Evolutionary conservation across 2,329 filamentous ascomycete genomes (phyloP).

Genomic region (Xylaria polymorpha): DNA sequence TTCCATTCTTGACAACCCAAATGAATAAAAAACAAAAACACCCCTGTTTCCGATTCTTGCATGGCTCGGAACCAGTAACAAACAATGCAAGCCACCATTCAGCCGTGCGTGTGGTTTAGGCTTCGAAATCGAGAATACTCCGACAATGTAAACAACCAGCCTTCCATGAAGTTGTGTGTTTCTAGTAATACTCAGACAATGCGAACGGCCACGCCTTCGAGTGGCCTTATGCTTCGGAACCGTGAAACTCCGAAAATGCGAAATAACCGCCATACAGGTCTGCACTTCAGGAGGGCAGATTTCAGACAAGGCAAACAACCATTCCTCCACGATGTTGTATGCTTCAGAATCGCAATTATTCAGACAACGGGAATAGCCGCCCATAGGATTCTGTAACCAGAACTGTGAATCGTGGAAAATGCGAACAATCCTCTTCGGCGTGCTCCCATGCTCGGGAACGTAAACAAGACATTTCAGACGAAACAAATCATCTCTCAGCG

Average conservation of each 20-base stretch:
- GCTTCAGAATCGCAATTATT: not conserved
- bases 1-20: slow-evolving; percentile 11
- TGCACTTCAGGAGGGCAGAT: not conserved
- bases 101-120: not conserved
- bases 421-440: not conserved
- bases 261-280: not conserved
- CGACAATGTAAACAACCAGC: slow-evolving; percentile 2
- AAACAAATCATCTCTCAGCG: not conserved
- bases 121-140: not conserved
- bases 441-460: not conserved
- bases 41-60: not conserved
- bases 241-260: not conserved
- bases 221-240: not conserved
- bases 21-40: slow-evolving; percentile 17
- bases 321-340: not conserved
- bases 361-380: not conserved
- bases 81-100: not conserved
- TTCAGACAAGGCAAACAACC: slow-evolving; percentile 6
- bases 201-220: not conserved
- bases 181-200: not conserved
- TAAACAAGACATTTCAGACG: not conserved
- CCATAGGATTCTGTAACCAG: not conserved
- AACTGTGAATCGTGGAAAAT: not conserved
- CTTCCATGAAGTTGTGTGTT: not conserved
- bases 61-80: not conserved